phyloP scores from a whole-genome alignment of 805 yeast genomes.

The Kuraishia capsulata region DNA sequence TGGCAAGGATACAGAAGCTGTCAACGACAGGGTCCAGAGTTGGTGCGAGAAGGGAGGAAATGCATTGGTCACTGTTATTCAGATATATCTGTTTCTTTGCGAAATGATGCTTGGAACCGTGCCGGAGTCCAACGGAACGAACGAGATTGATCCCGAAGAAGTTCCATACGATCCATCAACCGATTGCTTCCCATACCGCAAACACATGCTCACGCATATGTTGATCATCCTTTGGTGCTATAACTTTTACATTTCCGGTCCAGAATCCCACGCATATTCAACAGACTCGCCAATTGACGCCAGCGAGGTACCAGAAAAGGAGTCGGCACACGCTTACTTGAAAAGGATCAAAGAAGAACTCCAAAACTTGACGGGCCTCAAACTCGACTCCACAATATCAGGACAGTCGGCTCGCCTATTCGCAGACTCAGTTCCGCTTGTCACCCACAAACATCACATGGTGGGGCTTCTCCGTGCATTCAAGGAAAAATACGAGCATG shows the following conservation, averaged over 20 bases:
- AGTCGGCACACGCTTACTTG: neutral
- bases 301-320: neutral
- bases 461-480: neutral
- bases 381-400: neutral
- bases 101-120: conserved; percentile 52
- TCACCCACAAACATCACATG: neutral
- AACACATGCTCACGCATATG: conserved; percentile 31
- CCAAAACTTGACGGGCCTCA: neutral
- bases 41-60: conserved; percentile 40
- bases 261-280: conserved; percentile 25
- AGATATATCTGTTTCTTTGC: conserved; percentile 51
- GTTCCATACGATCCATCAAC: conserved; percentile 34
- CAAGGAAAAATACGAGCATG: neutral
- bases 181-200: conserved; percentile 35
- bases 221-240: conserved; percentile 43
- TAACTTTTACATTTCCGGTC: conserved; percentile 36
- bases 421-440: neutral
- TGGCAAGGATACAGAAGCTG: conserved; percentile 36
- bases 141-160: conserved; percentile 27
- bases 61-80: conserved; percentile 46
- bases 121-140: conserved; percentile 29
- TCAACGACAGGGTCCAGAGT: conserved; percentile 36
- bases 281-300: no score
- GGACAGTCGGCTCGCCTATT: neutral
- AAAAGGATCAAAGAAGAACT: neutral